Evolutionary conservation across 2,329 filamentous ascomycete species (phyloP), one percentile per base, ranked within the genome.

Genomic region (Alternaria triticina): DNA sequence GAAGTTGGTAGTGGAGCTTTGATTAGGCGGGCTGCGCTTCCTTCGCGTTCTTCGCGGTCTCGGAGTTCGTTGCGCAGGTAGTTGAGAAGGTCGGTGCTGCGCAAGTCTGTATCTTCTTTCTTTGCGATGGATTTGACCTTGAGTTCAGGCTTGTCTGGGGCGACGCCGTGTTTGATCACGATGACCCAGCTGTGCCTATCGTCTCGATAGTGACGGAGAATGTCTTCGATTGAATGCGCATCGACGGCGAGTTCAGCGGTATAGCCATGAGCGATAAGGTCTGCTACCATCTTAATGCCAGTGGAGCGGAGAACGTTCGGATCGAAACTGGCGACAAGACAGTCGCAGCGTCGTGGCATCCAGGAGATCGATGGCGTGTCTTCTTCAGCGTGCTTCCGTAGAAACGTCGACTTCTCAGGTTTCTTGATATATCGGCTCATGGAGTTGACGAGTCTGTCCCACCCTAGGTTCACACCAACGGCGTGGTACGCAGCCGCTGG

Each of bases 401-500:
- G 77, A 65, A 90, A 92, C 3, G 79, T 64, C 1, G 76, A 73
- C 60, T 83, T 86, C 25, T 80, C 76, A 11, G 79, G 74, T 25
- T 81, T 81, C 64, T 84, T 84, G 12, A 87, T 74, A 67, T 86
- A 85, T 33, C 85, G 84, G 12, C 72, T 73, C 76, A 92, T 88
- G 1, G 85, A 84, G 44, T 88, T 88, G 7, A 90, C 90, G 5
- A 97, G 83, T 61, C 91, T 89, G 72, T 97, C 94, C 89, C 94
- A 96, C 23, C 92, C 92, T 44, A 98, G 83, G 74, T 94, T 96
- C 76, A 98, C 95, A 1, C 96, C 96, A 11, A 98, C 96, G 6
- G 93, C 95, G 75, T 96, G 93, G 20, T 89, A 88, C 3, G 79
- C 69, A 3, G 65, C 65, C 9, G 65, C 67, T 8, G 69, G 57